Base-by-base conservation (phyloP, 129 eudicot genomes). In the Flaveria sonorensis region DNA sequence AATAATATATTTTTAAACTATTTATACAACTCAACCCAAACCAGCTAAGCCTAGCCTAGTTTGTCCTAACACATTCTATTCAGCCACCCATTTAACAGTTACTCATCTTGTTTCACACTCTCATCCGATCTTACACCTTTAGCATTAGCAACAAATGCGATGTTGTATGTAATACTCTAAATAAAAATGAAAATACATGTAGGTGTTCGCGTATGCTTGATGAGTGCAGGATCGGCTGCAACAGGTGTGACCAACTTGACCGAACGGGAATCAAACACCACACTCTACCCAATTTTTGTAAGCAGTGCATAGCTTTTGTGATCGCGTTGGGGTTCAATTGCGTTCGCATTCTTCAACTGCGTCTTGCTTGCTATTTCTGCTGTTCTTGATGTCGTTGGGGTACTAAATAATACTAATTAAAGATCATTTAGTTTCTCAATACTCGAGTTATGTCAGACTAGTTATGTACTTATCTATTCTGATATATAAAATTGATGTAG, bases 201-300 rank as follows among this genome's bases (percentile, higher is more conserved):
- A 92, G 96, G 68, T 90, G 67, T 89, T 92, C 85, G 92, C 96
- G 6, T 90, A 85, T 76, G 90, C 86, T 4, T 88, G 85, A 82
- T 90, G 77, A 92, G 98, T 76, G 96, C 96, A 3, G 96, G 88
- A 84, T 92, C 96, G 32, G 94, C 98, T 48, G 90, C 96, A 61
- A 82, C 96, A 1, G 96, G 98, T 2, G 95, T 90, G 19, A 83
- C 92, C 51, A 90, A 84, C 77, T 81, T 92, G 86, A 92, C 77
- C 90, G 92, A 6, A 90, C 94, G 0, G 96, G 98, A 26, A 84
- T 92, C 40, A 84, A 70, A 24, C 96, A 90, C 72, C 73, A 91
- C 21, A 69, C 92, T 52, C 76, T 92, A 32, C 98, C 98, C 30
- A 90, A 92, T 77, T 92, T 90, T 79, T 90, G 98, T 77, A 88